Conservation (phyloP, 2,329 filamentous ascomycete species). For the Paecilomyces sp. region DNA sequence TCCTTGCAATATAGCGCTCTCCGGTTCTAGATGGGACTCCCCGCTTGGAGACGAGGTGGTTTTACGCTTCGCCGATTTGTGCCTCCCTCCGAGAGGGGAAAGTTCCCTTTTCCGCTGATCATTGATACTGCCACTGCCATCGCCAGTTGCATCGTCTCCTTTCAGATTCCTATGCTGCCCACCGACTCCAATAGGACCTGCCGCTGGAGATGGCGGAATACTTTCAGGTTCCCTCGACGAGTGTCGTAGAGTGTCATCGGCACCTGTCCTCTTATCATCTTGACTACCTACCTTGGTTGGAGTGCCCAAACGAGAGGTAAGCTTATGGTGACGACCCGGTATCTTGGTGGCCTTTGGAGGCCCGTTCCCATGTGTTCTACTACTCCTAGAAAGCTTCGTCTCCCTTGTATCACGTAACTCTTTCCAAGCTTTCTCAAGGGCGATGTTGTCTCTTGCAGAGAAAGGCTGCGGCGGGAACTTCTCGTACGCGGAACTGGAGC, state of each 20-base stretch:
- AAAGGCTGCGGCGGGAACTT: conserved; percentile 68
- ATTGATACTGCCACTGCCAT: conserved; percentile 5
- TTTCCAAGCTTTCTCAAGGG: conserved; percentile 72
- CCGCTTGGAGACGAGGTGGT: conserved; percentile 17
- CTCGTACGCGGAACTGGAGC: conserved; percentile 40
- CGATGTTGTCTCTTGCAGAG: conserved; percentile 68
- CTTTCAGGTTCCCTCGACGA: not conserved
- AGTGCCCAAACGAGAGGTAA: conserved; percentile 3
- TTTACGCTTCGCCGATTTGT: conserved; percentile 20
- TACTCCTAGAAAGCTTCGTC: conserved; percentile 3
- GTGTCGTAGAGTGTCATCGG: not conserved
- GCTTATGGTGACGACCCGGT: conserved; percentile 17
- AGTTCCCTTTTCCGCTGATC: conserved; percentile 23
- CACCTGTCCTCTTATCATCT: conserved; percentile 8
- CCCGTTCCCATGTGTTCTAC: conserved; percentile 5
- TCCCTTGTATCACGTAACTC: conserved; percentile 37
- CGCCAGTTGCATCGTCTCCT: conserved; percentile 9
- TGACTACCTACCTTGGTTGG: conserved; percentile 8
- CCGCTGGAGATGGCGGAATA: not conserved
- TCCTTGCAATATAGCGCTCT: conserved; percentile 15
- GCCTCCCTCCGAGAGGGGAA: conserved; percentile 21
- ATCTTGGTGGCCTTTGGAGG: conserved; percentile 11
- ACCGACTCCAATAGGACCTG: not conserved
- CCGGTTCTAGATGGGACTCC: conserved; percentile 15
- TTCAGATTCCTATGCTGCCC: conserved; percentile 13